These are phyloP conservation scores for Exophiala xenobiotica DNA, from an alignment of 2,329 filamentous ascomycete genomes.

Conservation along the genomic window DNA sequence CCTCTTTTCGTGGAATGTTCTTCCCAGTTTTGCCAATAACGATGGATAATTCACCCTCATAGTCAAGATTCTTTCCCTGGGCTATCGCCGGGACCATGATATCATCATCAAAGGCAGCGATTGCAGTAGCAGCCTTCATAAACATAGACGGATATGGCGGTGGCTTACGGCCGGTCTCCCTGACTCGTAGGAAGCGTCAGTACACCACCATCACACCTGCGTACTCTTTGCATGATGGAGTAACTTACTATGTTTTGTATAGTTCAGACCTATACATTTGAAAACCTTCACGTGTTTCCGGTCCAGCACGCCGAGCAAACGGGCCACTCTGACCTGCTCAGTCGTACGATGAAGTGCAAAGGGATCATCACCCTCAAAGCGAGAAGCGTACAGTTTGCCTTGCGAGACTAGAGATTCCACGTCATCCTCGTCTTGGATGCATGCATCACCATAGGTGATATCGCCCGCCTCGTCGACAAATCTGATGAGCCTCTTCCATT, in stretches of 20 bases:
- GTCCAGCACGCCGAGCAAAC: not conserved
- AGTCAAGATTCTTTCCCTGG: slow-evolving; percentile 38
- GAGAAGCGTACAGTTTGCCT: not conserved
- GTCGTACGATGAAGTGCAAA: not conserved
- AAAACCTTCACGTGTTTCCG: slow-evolving; percentile 16
- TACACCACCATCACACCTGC: too few relatives aligned
- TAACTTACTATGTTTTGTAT: slow-evolving; percentile 23
- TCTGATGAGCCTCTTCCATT: not conserved
- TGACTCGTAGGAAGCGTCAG: too few relatives aligned
- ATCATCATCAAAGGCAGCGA: slow-evolving; percentile 26
- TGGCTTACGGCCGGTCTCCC: slow-evolving; percentile 40
- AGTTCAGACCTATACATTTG: slow-evolving; percentile 20
- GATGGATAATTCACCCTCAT: slow-evolving; percentile 35
- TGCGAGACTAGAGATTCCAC: not conserved
- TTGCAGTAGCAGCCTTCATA: slow-evolving; percentile 40
- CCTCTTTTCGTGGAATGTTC: slow-evolving; percentile 47
- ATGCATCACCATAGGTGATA: not conserved
- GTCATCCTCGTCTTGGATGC: not conserved
- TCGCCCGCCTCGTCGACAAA: not conserved
- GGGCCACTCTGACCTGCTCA: not conserved
- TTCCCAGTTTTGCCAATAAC: slow-evolving; percentile 55
- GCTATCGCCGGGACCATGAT: slow-evolving; percentile 42
- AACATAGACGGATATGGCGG: slow-evolving; percentile 42
- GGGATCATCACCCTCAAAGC: not conserved
- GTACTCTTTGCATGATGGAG: too few relatives aligned